Conservation (phyloP, 148 eudicot genomes). For the Persicaria maculosa region DNA sequence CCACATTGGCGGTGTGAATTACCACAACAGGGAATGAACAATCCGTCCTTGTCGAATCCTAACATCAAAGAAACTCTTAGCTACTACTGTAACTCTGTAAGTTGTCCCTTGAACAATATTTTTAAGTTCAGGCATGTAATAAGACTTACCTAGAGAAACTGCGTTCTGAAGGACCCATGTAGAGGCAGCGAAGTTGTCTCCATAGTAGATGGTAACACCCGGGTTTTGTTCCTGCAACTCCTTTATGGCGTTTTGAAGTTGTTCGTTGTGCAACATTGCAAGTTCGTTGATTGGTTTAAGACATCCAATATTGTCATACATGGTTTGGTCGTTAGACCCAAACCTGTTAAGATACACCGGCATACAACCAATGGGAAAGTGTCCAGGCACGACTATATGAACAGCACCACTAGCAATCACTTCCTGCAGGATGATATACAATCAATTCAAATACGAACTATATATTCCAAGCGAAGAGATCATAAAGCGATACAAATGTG, state of each 20-base stretch:
- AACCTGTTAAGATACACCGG: constrained; percentile 17
- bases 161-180: constrained; percentile 12
- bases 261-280: constrained; percentile 22
- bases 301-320: constrained; percentile 29
- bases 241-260: constrained; percentile 20
- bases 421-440: background rate
- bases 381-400: constrained; percentile 2
- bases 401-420: constrained; percentile 1
- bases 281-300: constrained; percentile 26
- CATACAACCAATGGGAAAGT: constrained; percentile 33
- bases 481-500: background rate
- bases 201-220: constrained; percentile 28
- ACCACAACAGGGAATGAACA: constrained; percentile 40
- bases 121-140: background rate
- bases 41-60: constrained; percentile 18
- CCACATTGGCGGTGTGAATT: constrained; percentile 22
- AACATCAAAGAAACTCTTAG: background rate
- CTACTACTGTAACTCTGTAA: background rate
- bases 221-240: constrained; percentile 21
- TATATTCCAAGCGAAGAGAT: no score
- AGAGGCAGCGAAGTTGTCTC: constrained; percentile 29
- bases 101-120: background rate
- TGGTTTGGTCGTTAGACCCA: constrained; percentile 10
- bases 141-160: constrained; percentile 8
- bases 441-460: background rate